Evolutionary conservation across 2,329 filamentous ascomycete genomes (phyloP), one percentile per base, ranked within the genome.

Genomic region (Macrophomina phaseolina): DNA sequence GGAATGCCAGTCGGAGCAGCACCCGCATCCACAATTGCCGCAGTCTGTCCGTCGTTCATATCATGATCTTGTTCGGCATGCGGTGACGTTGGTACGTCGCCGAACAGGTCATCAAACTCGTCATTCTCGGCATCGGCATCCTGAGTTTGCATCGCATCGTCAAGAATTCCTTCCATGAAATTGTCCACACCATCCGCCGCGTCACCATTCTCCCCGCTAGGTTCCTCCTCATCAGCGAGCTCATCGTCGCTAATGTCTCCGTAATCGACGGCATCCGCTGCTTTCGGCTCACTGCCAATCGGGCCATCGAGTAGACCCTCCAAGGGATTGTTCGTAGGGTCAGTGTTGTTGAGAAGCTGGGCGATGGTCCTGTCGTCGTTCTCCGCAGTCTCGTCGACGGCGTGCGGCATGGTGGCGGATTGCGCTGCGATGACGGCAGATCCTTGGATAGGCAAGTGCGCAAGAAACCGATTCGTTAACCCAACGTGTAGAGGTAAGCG

Each of bases 171-270:
- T 55, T 77, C 72, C 61, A 76, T 65, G 34, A 66, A 23, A 23
- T 42, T 65, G 1, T 74, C 76, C 6, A 72, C 76, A 14, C 75
- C 78, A 6, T 70, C 72, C 7, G 71, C 65, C 28, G 68, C 69
- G 42, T 70, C 67, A 36, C 67, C 70, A 38, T 70, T 72, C 52
- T 68, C 69, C 11, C 70, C 71, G 46, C 70, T 71, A 51, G 49
- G 60, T 38, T 68, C 70, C 67, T 89, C 86, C 68, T 92, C 92
- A 6, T 95, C 92, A 11, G 93, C 91, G 7, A 97, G 85, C 69
- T 97, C 94, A 75, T 96, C 93, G 76, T 98, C 94, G 70, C 91
- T 91, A 69, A 98, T 94, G 74, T 97, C 92, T 75, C 92, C 93
- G 73, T 86, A 99, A 75, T 99, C 95, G 69, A 95, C 82, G 48